Percentiles rank a stretch among this genome's conserved stretches.
Evolutionary conservation across 768 basidiomycete genomes (phyloP).

Genomic region (Pleurotus tuoliensis): DNA sequence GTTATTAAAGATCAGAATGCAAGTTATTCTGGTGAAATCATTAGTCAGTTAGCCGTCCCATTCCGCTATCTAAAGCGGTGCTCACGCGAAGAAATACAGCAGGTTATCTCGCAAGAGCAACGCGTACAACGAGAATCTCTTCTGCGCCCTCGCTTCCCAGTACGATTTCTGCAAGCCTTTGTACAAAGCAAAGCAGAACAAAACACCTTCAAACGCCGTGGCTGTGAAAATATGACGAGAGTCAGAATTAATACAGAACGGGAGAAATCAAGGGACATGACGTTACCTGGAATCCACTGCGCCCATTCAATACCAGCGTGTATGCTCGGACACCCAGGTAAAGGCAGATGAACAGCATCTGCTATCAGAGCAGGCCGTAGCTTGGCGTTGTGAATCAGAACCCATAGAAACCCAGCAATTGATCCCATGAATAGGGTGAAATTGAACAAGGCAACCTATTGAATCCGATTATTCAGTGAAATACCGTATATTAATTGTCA

Average conservation of each 20-base stretch:
- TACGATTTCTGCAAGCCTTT: constrained; percentile 26
- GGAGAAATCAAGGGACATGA: background rate
- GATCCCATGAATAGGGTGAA: constrained; percentile 34
- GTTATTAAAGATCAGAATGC: constrained; percentile 40
- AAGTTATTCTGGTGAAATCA: constrained; percentile 25
- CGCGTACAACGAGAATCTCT: constrained; percentile 24
- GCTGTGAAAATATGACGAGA: constrained; percentile 18
- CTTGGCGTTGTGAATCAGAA: constrained; percentile 34
- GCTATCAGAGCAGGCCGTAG: constrained; percentile 32
- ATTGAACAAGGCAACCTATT: constrained; percentile 36
- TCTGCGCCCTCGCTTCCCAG: constrained; percentile 18
- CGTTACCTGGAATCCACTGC: constrained; percentile 40
- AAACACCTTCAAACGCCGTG: constrained; percentile 35
- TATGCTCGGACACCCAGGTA: constrained; percentile 38
- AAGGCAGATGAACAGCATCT: constrained; percentile 28
- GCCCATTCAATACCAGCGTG: constrained; percentile 41
- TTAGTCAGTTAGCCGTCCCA: background rate
- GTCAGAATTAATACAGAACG: background rate
- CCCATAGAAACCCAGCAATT: constrained; percentile 37
- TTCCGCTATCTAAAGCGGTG: background rate
- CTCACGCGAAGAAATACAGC: constrained; percentile 40
- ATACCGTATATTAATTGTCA: background rate
- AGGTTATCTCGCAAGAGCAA: constrained; percentile 41
- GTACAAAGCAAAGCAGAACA: constrained; percentile 36
- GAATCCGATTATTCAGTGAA: too few relatives aligned